Conservation (phyloP, 1,284 basidiomycete genomes). For the Tylopilus sp. region DNA sequence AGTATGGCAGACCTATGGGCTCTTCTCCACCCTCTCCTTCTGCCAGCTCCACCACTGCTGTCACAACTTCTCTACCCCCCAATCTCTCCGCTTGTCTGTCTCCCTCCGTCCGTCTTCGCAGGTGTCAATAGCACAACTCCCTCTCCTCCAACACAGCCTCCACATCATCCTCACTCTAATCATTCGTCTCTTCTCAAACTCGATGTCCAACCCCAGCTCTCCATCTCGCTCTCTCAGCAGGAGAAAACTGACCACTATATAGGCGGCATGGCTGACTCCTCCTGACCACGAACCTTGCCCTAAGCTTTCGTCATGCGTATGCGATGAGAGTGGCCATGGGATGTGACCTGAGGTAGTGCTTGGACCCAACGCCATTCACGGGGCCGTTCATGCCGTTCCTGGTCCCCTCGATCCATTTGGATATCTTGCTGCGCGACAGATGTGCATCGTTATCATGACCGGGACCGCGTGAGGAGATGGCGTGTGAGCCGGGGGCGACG, state of each 20-base stretch:
- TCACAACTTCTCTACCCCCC: neutral
- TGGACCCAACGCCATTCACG: slow-evolving; percentile 93
- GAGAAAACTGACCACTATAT: slow-evolving; percentile 19
- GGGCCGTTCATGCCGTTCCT: slow-evolving; percentile 90
- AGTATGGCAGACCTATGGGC: slow-evolving; percentile 56
- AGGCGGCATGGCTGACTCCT: slow-evolving; percentile 1
- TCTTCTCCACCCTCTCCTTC: slow-evolving; percentile 42
- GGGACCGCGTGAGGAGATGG: slow-evolving; percentile 4
- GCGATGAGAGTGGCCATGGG: slow-evolving; percentile 2
- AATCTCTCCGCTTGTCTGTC: neutral
- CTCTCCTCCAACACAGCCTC: slow-evolving; percentile 70
- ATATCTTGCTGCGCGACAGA: slow-evolving; percentile 58
- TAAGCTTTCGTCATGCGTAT: neutral
- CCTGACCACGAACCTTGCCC: neutral
- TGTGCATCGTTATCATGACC: slow-evolving; percentile 10
- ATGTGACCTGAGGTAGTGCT: slow-evolving; percentile 37
- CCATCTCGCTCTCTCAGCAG: slow-evolving; percentile 32
- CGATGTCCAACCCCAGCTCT: slow-evolving; percentile 26
- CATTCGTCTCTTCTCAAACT: slow-evolving; percentile 84
- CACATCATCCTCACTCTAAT: slow-evolving; percentile 85
- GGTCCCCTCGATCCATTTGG: slow-evolving; percentile 93
- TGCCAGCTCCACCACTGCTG: slow-evolving; percentile 1
- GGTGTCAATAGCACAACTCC: slow-evolving; percentile 52
- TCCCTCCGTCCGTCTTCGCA: slow-evolving; percentile 7
- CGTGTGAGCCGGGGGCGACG: slow-evolving; percentile 8